Conservation (phyloP, 1,139 yeast genomes). For the Kluyveromyces sp. region DNA sequence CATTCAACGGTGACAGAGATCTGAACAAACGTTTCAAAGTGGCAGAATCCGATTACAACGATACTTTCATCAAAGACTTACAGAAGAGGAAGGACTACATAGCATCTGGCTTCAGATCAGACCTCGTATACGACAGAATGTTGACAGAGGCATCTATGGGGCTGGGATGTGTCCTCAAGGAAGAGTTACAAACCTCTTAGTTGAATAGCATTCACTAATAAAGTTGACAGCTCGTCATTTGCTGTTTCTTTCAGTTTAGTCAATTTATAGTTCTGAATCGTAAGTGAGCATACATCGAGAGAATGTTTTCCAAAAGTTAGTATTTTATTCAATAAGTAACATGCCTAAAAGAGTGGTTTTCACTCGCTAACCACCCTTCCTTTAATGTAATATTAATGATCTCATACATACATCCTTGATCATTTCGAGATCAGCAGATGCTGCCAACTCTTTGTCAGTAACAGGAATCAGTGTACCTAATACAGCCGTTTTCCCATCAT, state of each 20-base stretch:
- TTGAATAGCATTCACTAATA: constrained; percentile 33
- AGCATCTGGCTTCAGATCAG: constrained; percentile 81
- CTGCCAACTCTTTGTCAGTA: constrained; percentile 31
- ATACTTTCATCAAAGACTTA: constrained; percentile 55
- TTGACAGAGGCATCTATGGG: constrained; percentile 88
- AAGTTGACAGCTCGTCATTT: constrained; percentile 26
- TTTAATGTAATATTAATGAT: neutral
- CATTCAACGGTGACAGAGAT: constrained; percentile 86
- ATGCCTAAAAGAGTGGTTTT: no score
- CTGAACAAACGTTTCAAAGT: constrained; percentile 39
- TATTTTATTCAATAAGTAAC: neutral
- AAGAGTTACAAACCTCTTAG: constrained; percentile 47
- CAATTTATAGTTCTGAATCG: constrained; percentile 25
- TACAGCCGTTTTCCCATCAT: constrained; percentile 20
- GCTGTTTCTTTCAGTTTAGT: constrained; percentile 17
- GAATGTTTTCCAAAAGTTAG: neutral
- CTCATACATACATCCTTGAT: constrained; percentile 33
- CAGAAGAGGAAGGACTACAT: constrained; percentile 59
- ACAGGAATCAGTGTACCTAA: constrained; percentile 33
- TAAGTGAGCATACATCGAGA: neutral
- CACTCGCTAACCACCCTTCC: no score
- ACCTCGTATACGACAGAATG: constrained; percentile 65
- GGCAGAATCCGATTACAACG: constrained; percentile 42
- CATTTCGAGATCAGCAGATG: constrained; percentile 30
- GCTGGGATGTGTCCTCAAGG: constrained; percentile 67